Evolutionary conservation across 169 alveolate species (phyloP), one percentile per base, ranked within the genome.

Genomic region (Eimeria necatrix): DNA sequence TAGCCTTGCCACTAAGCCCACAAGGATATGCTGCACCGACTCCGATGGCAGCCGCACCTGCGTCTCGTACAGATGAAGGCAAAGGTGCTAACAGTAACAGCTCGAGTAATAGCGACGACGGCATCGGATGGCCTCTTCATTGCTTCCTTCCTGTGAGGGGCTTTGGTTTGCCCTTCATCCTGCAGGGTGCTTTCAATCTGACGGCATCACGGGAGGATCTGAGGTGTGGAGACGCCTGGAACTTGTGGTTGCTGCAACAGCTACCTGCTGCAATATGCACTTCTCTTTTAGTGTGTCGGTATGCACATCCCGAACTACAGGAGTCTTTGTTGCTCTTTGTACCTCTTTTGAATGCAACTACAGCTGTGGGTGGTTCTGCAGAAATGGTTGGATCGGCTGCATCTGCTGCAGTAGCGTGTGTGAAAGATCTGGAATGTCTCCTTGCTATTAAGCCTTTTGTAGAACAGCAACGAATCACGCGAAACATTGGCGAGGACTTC

Each of bases 131-230:
- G 91, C 91, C 91, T n/a, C 76, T 83, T 46, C 95, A 83, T 86
- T 84, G 96, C 46, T 96, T 87, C 71, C 94, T 96, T 46, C 97
- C 97, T 0, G 88, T 96, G 60, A 91, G 96, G 41, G 83, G 94
- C 78, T 96, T 73, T 76, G 97, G 97, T 20, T 73, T 96, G 12
- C 95, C 93, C n/a, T 95, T 96, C 59, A 85, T 94, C 12, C 22
- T 96, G 73, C 97, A 96, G 18, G 97, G 95, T 0, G 96, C 95
- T 51, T 96, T 96, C 53, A 93, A 49, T 0, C 51, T 96, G 74
- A 94, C 97, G 1, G 93, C 97, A 9, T 93, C 97, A 14, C 94
- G 97, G 2, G 97, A 96, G 61, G 74, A 53, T 46, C 14, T 94
- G 6, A 48, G 78, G 46, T 46, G 81, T 6, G 76, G 78, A 10